Base-by-base conservation (phyloP, 257 asterid species). In the Nicotiana tomentosiformis region DNA sequence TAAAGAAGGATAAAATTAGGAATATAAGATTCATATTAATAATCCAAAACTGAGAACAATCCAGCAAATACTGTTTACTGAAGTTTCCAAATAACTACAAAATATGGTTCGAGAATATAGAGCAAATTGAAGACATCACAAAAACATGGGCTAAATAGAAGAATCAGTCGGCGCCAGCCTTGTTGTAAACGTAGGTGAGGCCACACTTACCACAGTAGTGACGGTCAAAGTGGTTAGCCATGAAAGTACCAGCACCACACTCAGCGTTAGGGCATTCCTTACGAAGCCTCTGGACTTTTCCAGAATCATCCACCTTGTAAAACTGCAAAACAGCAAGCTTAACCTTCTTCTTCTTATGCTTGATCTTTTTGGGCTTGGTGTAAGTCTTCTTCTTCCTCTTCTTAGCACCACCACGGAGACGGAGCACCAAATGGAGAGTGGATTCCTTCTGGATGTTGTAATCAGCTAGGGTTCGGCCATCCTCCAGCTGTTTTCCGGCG, bases 381-480 rank as follows among this genome's bases (percentile, higher is more conserved):
- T 77, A 77, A 7, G 81, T 77, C 81, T 77, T 77, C 81, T 77
- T 77, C 81, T 77, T 77, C 10, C 81, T 55, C 81, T 77, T 77
- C 49, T 77, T 77, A 11, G 81, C 81, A 18, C 66, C 66, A 56
- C 81, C 81, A 10, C 81, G 51, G 51, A 43, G 51, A 43, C 51
- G 51, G 55, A 72, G 79, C 60, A 72, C 79, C 58, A 72, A 29
- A 56, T 72, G 79, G 60, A 72, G 79, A 7, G 79, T 72, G 4
- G 79, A 72, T 14, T 72, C 79, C 10, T 72, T 72, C 60, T 72
- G 79, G 17, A 72, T 72, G 79, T 72, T 72, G 79, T 72, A 72
- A 56, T 72, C 79, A 10, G 60, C 79, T 55, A 72, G 43, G 18
- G 79, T 72, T 4, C 79, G 79, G 0, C 79, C 79, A 49, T 72